Conservation (phyloP, 371 early-diverging fungal species). For the Mortierella sp. region DNA sequence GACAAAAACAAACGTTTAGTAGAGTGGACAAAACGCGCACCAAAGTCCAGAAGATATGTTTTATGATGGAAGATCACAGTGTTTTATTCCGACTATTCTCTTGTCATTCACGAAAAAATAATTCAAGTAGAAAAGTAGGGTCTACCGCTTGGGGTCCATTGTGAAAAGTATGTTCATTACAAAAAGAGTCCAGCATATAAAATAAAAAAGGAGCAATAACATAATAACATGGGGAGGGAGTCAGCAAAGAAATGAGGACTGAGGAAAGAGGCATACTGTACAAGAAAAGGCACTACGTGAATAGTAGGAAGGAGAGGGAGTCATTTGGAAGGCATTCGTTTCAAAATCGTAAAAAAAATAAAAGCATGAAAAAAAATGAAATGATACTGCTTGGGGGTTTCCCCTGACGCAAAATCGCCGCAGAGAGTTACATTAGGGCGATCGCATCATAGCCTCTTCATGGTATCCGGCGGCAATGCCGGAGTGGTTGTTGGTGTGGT, state of each 20-base stretch:
- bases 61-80: too few relatives aligned
- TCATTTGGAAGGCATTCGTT: not conserved
- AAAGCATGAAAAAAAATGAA: not conserved
- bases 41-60: too few relatives aligned
- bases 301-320: not conserved
- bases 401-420: not conserved
- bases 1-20: too few relatives aligned
- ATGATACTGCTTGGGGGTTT: not conserved
- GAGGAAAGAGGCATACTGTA: not conserved
- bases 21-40: too few relatives aligned
- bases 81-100: too few relatives aligned
- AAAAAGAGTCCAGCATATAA: not conserved
- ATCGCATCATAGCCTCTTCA: conserved; percentile 30
- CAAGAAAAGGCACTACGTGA: not conserved
- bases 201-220: not conserved
- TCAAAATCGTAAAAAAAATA: not conserved
- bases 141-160: too few relatives aligned
- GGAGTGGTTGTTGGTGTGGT: not conserved
- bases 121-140: not conserved
- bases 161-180: not conserved
- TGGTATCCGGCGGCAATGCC: conserved; percentile 17
- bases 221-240: too few relatives aligned
- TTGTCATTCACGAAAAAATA: too few relatives aligned
- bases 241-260: not conserved
- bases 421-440: conserved; percentile 13